These are phyloP conservation scores for Pythium guiyangense DNA, from an alignment of 352 stramenopile species.

Conservation along the genomic window DNA sequence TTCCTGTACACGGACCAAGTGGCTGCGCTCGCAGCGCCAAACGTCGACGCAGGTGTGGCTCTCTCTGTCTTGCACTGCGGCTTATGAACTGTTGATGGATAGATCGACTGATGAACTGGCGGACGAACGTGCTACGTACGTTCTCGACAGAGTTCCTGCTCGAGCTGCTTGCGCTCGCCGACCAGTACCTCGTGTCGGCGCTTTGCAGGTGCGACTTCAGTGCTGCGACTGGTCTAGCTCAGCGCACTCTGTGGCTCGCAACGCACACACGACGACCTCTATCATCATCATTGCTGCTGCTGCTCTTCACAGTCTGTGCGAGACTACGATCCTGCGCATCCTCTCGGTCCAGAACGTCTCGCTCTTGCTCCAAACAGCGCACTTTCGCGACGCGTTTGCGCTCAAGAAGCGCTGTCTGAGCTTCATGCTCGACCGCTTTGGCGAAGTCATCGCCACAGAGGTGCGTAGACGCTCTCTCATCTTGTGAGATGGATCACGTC, in stretches of 20 bases:
- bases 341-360: constrained; percentile 76
- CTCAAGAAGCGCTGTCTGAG: constrained; percentile 80
- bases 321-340: constrained; percentile 59
- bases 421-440: constrained; percentile 82
- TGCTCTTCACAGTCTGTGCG: constrained; percentile 78
- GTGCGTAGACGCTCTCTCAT: no score
- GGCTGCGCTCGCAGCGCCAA: constrained; percentile 20
- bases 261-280: no score
- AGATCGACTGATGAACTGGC: not conserved
- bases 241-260: no score
- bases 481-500: no score
- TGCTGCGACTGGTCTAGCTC: not conserved
- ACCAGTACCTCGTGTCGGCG: constrained; percentile 79
- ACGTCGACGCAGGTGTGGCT: constrained; percentile 36
- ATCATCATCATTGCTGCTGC: no score
- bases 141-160: constrained; percentile 62
- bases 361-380: constrained; percentile 67
- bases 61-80: not conserved
- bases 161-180: constrained; percentile 71
- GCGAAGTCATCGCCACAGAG: constrained; percentile 63
- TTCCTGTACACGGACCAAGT: constrained; percentile 90
- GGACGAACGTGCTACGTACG: not conserved
- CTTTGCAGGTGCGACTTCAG: constrained; percentile 38
- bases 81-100: not conserved
- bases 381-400: constrained; percentile 58